Evolutionary conservation across 169 alveolate genomes (phyloP), one percentile per base, ranked within the genome.

Genomic region (Eimeria nieschulzi): DNA sequence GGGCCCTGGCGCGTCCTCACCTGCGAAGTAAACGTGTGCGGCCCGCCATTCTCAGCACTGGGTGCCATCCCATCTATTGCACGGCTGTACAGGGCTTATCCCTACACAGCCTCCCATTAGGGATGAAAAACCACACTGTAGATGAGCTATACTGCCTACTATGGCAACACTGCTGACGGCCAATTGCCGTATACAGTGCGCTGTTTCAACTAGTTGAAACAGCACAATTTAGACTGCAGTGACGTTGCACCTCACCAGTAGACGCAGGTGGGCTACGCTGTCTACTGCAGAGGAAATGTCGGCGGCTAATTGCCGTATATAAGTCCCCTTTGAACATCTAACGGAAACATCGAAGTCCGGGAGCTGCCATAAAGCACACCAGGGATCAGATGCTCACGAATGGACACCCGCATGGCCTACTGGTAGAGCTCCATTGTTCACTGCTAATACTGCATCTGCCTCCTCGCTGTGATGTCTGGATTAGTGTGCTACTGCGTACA

Each of bases 281-380:
- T 71, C 83, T 25, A 76, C 54, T 0, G 59, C 21, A 8, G 73
- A 71, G 39, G 91, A 80, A 23, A 84, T 68, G 72, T 84, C 91
- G 25, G 82, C 91, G 13, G 83, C 82, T 25, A 84, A 56, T 33
- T 66, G 82, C 15, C 91, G 82, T 9, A 84, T 84, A 61, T 84
- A 84, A 15, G 91, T 84, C 59, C 91, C 91, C 23, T 68, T 68
- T 39, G 91, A 84, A 21, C 91, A 84, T 5, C 66, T n/a, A 21
- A 84, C 91, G 54, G 39, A 56, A 59, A 84, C 19, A 9, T 68
- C 80, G 25, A 84, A 84, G 59, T 23, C 17, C 5, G 91, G 91
- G 59, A 84, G 78, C 91, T 84, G 88, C 75, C n/a, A 9, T 9
- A 12, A 15, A 17, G 46, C 23, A 15, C 5, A n/a, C 6, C 15